These are phyloP conservation scores for Pycnococcus provasolii DNA, from an alignment of 139 green algal genomes.

Conservation along the genomic window DNA sequence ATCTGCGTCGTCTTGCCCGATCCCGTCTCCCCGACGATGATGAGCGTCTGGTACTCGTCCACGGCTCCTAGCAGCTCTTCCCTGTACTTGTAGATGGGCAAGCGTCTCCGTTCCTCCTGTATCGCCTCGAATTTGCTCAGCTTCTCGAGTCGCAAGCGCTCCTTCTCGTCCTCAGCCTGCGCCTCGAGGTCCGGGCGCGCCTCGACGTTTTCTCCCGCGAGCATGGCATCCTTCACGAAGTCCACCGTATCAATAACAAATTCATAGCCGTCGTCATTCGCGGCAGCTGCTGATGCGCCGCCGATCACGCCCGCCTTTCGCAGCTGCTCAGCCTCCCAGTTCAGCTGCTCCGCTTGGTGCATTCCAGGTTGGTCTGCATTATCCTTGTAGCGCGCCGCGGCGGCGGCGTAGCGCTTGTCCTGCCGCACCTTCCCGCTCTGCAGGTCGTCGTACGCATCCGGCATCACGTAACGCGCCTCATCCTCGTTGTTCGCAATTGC, in stretches of 20 bases:
- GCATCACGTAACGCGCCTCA: slow-evolving; percentile 67
- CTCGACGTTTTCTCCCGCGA: slow-evolving; percentile 20
- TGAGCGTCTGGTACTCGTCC: slow-evolving; percentile 72
- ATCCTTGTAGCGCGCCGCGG: slow-evolving; percentile 58
- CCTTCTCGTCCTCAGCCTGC: slow-evolving; percentile 30
- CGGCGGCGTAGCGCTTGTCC: slow-evolving; percentile 50
- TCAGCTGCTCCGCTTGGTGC: slow-evolving; percentile 65
- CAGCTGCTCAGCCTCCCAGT: slow-evolving; percentile 83
- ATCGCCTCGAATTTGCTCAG: slow-evolving; percentile 58
- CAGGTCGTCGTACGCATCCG: slow-evolving; percentile 63
- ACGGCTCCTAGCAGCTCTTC: slow-evolving; percentile 64
- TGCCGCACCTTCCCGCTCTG: slow-evolving; percentile 26
- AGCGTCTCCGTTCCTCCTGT: slow-evolving; percentile 48
- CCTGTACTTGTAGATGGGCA: slow-evolving; percentile 79
- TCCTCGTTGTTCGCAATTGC: slow-evolving; percentile 39
- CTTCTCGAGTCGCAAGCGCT: slow-evolving; percentile 33
- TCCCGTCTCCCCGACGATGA: slow-evolving; percentile 93
- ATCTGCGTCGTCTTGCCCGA: slow-evolving; percentile 90
- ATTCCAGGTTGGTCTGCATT: slow-evolving; percentile 28
- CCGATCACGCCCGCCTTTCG: slow-evolving; percentile 44
- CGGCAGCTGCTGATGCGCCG: slow-evolving; percentile 19
- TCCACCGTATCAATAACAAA: slow-evolving; percentile 94
- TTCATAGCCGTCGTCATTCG: slow-evolving; percentile 59
- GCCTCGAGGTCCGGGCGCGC: slow-evolving; percentile 38
- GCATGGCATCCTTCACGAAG: slow-evolving; percentile 71